These are phyloP conservation scores for Phytophthora fragariaefolia DNA, from an alignment of 352 stramenopile genomes.

Conservation along the genomic window DNA sequence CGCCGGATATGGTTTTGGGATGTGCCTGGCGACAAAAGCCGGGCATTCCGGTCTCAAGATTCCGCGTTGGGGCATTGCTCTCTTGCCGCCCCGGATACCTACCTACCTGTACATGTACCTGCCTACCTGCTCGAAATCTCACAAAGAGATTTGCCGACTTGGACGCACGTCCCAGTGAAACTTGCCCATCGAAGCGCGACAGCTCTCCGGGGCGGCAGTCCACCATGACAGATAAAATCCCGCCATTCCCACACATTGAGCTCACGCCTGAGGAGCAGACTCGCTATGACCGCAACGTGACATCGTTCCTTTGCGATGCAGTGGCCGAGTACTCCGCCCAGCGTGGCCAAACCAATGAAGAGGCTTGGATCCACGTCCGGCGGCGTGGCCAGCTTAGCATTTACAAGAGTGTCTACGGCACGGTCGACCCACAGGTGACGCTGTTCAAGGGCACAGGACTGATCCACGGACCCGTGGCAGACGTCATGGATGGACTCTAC, in stretches of 20 bases:
- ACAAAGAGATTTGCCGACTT: slow-evolving; percentile 45
- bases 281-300: slow-evolving; percentile 47
- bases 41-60: slow-evolving; percentile 39
- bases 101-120: too few species aligned
- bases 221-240: slow-evolving; percentile 39
- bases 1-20: slow-evolving; percentile 36
- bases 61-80: slow-evolving; percentile 23
- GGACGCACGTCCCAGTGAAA: slow-evolving; percentile 14
- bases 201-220: slow-evolving; percentile 1
- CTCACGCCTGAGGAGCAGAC: slow-evolving; percentile 43
- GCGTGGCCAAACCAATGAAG: slow-evolving; percentile 38
- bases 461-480: slow-evolving; percentile 42
- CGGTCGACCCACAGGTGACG: slow-evolving; percentile 47
- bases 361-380: slow-evolving; percentile 52
- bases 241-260: slow-evolving; percentile 44
- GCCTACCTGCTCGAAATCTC: slow-evolving; percentile 14
- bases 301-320: slow-evolving; percentile 46
- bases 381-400: slow-evolving; percentile 46
- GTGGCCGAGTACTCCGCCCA: slow-evolving; percentile 48
- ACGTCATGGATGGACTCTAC: slow-evolving; percentile 61
- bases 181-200: slow-evolving; percentile 6
- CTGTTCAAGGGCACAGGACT: slow-evolving; percentile 48
- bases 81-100: slow-evolving; percentile 16
- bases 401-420: slow-evolving; percentile 55
- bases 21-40: slow-evolving; percentile 41